phyloP scores from a whole-genome alignment of 116 monocot genomes.

The Zostera marina region DNA sequence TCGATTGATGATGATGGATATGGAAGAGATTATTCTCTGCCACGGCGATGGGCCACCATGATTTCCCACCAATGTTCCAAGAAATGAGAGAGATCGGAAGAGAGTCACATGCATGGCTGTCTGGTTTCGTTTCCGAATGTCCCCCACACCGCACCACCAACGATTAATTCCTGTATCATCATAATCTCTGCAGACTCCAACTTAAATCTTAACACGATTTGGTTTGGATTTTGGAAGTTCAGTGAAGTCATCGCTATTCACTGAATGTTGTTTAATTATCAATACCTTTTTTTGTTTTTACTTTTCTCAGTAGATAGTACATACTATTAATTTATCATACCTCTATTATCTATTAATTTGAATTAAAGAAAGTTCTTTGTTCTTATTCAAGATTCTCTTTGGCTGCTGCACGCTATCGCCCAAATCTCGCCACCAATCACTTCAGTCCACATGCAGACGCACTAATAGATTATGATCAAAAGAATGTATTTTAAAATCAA shows the following conservation, averaged over 20 bases:
- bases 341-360: too few relatives aligned
- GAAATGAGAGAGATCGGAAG: background rate
- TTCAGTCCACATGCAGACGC: conserved; percentile 7
- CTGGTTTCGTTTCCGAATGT: conserved; percentile 9
- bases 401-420: conserved; percentile 23
- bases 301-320: too few relatives aligned
- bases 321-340: too few relatives aligned
- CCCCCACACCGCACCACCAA: background rate
- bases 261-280: background rate
- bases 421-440: conserved; percentile 46
- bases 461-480: background rate
- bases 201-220: too few relatives aligned
- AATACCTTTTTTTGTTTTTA: background rate
- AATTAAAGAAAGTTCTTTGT: background rate
- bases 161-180: too few relatives aligned
- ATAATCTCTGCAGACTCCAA: too few relatives aligned
- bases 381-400: conserved; percentile 7
- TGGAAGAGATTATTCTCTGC: conserved; percentile 49
- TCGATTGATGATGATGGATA: conserved; percentile 17
- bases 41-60: conserved; percentile 31
- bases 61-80: conserved; percentile 15
- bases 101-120: conserved; percentile 45
- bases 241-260: too few relatives aligned
- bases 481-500: background rate
- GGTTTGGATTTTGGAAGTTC: too few relatives aligned